Base-by-base conservation (phyloP, 768 basidiomycete genomes). In the Suillus tomentosus region DNA sequence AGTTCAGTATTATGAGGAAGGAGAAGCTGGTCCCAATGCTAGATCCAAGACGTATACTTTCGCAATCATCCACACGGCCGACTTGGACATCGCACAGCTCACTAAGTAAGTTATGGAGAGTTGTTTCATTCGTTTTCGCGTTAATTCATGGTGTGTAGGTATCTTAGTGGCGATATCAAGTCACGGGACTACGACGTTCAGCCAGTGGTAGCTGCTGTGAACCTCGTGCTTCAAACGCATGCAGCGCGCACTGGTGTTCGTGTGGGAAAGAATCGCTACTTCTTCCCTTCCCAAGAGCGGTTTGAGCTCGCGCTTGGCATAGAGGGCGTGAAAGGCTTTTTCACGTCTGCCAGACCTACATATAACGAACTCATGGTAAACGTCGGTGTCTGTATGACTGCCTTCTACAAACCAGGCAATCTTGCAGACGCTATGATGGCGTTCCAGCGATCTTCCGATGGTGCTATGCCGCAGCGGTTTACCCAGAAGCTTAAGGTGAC, bases 401-500 rank as follows among this genome's bases (percentile, higher is more conserved):
- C 83, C 71, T 86, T 86, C 67, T 82, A 84, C 69, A 77, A 79
- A 13, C 84, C 84, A 0, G 86, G 88, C 0, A 90, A 87, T 64
- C 79, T 94, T 9, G 86, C 85, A 0, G 77, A 88, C 0, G 83
- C 85, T 3, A 78, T 92, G 50, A 24, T 77, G 15, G 80, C 77
- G 3, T 91, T 90, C 66, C 62, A 73, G 5, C 67, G 65, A 4
- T 72, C 74, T n/a, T 81, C 85, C 0, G 67, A 70, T 2, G 79
- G 78, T 0, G 85, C 72, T 2, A 73, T 85, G 62, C 85, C 83
- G 0, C 78, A 76, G 58, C 74, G 76, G 1, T 82, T 89, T 66
- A 75, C 78, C 8, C 83, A 81, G 55, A 85, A 77, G 62, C 77
- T 91, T 64, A 86, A 82, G 69, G 84, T 92, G 8, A 80, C 79